Conservation (phyloP, 129 eudicot genomes). For the Silybum marianum region DNA sequence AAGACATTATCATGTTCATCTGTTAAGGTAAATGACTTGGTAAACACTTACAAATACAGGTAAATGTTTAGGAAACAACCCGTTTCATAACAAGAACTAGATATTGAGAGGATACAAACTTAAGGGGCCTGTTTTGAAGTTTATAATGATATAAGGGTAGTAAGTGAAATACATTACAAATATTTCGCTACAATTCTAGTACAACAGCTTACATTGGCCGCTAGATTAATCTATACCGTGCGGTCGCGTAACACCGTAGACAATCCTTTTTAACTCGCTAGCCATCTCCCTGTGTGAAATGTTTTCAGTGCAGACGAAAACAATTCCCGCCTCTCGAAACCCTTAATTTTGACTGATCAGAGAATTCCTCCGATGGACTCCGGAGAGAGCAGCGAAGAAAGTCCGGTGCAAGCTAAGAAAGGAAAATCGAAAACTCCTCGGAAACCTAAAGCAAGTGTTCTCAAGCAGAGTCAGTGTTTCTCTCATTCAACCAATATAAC, state of each 20-base stretch:
- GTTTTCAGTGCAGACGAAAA: constrained; percentile 8
- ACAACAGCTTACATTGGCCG: background rate
- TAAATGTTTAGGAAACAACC: too few relatives aligned
- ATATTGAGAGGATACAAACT: background rate
- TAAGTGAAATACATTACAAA: too few relatives aligned
- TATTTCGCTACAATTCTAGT: too few relatives aligned
- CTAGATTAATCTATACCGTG: background rate
- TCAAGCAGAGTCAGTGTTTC: constrained; percentile 78
- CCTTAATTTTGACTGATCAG: constrained; percentile 31
- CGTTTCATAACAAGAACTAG: too few relatives aligned
- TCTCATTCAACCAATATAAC: background rate
- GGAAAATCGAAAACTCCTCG: constrained; percentile 64
- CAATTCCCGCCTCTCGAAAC: constrained; percentile 29
- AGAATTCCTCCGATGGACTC: constrained; percentile 45
- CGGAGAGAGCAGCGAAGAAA: constrained; percentile 73
- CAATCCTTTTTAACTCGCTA: background rate
- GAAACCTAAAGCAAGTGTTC: constrained; percentile 68
- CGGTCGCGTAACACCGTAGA: constrained; percentile 7
- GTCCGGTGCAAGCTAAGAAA: constrained; percentile 60
- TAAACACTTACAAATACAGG: too few relatives aligned
- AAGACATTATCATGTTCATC: too few relatives aligned
- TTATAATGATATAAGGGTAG: background rate
- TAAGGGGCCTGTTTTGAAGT: background rate
- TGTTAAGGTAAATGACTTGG: too few relatives aligned
- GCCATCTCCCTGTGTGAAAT: background rate